Evolutionary conservation across 805 yeast genomes (phyloP).

Genomic region (Pichia ethanolica): DNA sequence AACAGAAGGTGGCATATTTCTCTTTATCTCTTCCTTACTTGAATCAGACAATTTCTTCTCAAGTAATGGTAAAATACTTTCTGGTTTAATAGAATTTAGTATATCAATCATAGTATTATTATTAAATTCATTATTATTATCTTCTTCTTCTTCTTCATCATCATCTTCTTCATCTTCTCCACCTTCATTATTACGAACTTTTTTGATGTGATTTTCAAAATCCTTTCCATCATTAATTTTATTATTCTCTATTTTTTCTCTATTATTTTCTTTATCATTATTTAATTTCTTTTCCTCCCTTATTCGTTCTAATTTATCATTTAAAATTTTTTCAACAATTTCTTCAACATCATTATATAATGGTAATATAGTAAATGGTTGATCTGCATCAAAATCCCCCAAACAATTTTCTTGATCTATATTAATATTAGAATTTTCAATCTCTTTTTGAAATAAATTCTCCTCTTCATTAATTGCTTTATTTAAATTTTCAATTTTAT

Average conservation of each 20-base stretch:
- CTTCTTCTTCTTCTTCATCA: not conserved
- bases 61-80: conserved; percentile 8
- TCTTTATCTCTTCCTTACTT: conserved; percentile 8
- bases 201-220: too few species aligned
- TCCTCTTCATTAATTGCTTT: conserved; percentile 62
- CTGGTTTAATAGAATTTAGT: conserved; percentile 11
- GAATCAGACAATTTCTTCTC: not conserved
- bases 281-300: not conserved
- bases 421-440: conserved; percentile 26
- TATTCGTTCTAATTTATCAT: not conserved
- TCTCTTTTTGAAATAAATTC: conserved; percentile 39
- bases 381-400: conserved; percentile 76
- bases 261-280: not conserved
- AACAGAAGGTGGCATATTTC: conserved; percentile 38
- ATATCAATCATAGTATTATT: not conserved
- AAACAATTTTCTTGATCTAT: conserved; percentile 33
- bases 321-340: conserved; percentile 2
- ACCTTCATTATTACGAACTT: too few species aligned
- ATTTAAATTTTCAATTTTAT: conserved; percentile 49
- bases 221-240: too few species aligned
- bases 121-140: not conserved
- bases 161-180: too few species aligned
- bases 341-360: conserved; percentile 48
- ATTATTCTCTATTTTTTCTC: too few species aligned
- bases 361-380: conserved; percentile 71